Conservation (phyloP, 2,329 filamentous ascomycete species). For the Claviceps africana region DNA sequence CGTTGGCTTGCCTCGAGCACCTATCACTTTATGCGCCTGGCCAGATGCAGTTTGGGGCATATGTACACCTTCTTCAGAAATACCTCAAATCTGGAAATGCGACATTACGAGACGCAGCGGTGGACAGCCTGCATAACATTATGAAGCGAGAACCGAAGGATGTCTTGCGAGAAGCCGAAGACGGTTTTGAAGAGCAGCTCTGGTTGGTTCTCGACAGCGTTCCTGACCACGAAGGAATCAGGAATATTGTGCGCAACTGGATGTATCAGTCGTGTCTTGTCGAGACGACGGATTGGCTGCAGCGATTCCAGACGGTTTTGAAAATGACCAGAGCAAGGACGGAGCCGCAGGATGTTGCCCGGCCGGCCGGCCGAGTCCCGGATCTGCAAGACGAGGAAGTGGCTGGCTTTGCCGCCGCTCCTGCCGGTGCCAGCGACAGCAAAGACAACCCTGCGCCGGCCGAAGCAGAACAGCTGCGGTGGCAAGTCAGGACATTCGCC, state of each 20-base stretch:
- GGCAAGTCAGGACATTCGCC: conserved; percentile 91
- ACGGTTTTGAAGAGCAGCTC: conserved; percentile 75
- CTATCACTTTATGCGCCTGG: conserved; percentile 82
- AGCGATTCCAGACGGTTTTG: conserved; percentile 74
- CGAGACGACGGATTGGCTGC: conserved; percentile 75
- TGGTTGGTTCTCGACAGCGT: conserved; percentile 77
- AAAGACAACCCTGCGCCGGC: conserved; percentile 31
- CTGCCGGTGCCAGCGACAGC: conserved; percentile 43
- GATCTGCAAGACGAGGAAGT: conserved; percentile 94
- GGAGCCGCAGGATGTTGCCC: conserved; percentile 34
- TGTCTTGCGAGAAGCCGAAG: conserved; percentile 60
- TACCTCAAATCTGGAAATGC: conserved; percentile 57
- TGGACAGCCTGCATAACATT: conserved; percentile 81
- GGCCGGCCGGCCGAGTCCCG: conserved; percentile 37
- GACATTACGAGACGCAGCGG: conserved; percentile 62
- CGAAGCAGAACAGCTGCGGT: conserved; percentile 78
- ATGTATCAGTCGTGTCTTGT: conserved; percentile 73
- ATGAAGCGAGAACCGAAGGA: conserved; percentile 86
- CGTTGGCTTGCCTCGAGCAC: conserved; percentile 76
- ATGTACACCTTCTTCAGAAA: conserved; percentile 69
- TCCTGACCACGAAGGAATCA: conserved; percentile 65
- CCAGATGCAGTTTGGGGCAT: conserved; percentile 69
- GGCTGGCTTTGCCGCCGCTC: conserved; percentile 77
- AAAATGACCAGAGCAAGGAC: conserved; percentile 68
- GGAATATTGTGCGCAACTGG: conserved; percentile 85